Evolutionary conservation across 2,329 filamentous ascomycete species (phyloP).

Genomic region (Penicillium sp.): DNA sequence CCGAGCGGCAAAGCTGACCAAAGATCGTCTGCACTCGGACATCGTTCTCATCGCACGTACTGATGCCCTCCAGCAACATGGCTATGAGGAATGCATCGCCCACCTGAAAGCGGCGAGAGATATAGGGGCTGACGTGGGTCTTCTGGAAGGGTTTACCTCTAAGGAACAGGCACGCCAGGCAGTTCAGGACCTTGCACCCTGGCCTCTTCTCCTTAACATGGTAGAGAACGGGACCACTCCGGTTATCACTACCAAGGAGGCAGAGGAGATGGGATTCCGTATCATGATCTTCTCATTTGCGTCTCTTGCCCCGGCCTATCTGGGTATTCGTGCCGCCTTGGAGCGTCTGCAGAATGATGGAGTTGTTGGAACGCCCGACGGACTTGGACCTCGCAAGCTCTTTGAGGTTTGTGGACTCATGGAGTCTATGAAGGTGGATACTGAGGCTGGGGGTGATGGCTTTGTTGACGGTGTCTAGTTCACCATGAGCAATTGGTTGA

Average conservation of each 20-base stretch:
- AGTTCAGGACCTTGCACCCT: conserved; percentile 40
- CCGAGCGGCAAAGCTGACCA: conserved; percentile 38
- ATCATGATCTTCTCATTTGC: conserved; percentile 48
- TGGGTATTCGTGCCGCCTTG: conserved; percentile 37
- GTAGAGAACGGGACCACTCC: conserved; percentile 46
- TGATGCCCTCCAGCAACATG: conserved; percentile 40
- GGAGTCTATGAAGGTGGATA: conserved; percentile 43
- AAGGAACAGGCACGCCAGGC: conserved; percentile 39
- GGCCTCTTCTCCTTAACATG: conserved; percentile 47
- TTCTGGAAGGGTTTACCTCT: conserved; percentile 44
- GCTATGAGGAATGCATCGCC: conserved; percentile 44
- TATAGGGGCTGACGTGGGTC: conserved; percentile 43
- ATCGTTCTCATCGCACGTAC: conserved; percentile 49
- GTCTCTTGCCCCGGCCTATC: conserved; percentile 39
- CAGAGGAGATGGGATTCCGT: conserved; percentile 43
- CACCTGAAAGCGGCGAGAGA: conserved; percentile 42
- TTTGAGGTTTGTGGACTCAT: conserved; percentile 46
- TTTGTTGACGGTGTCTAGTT: conserved; percentile 31
- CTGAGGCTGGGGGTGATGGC: conserved; percentile 37
- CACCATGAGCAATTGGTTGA: too few relatives aligned
- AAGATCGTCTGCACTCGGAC: conserved; percentile 39
- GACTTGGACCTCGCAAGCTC: conserved; percentile 36
- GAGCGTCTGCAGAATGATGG: conserved; percentile 40
- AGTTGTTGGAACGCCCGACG: conserved; percentile 32
- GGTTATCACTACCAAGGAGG: conserved; percentile 40